phyloP scores from a whole-genome alignment of 805 yeast genomes.

The Candida lessepsii region DNA sequence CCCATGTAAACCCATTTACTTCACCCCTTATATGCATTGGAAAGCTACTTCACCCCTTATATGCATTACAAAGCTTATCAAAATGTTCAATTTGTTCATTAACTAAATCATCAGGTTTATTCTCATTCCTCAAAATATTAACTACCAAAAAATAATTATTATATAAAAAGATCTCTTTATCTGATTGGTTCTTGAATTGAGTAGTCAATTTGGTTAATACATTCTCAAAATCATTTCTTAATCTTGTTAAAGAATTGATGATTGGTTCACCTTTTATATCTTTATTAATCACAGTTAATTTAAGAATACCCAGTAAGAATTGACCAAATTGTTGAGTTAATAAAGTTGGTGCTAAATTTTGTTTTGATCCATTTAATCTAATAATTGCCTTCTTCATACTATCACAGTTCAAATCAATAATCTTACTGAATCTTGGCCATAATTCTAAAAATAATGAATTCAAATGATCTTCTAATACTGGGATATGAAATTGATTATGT shows the following conservation, averaged over 20 bases:
- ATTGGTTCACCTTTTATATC: conserved; percentile 63
- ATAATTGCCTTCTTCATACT: conserved; percentile 49
- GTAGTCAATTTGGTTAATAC: conserved; percentile 68
- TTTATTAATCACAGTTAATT: conserved; percentile 34
- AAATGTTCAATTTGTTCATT: conserved; percentile 41
- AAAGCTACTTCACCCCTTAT: no score
- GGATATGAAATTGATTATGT: conserved; percentile 63
- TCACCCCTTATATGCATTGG: no score
- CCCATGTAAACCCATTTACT: no score
- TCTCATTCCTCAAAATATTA: conserved; percentile 51
- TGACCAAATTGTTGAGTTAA: conserved; percentile 80
- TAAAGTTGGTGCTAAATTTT: conserved; percentile 44
- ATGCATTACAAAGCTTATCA: conserved; percentile 39
- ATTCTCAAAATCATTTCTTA: conserved; percentile 79
- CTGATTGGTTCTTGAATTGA: conserved; percentile 38
- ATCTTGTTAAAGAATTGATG: conserved; percentile 61
- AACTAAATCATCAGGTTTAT: conserved; percentile 23
- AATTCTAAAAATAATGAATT: conserved; percentile 62
- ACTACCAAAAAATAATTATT: conserved; percentile 65
- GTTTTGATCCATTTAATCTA: conserved; percentile 16
- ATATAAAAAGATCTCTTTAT: conserved; percentile 68
- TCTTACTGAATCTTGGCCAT: conserved; percentile 84
- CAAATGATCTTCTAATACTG: conserved; percentile 68
- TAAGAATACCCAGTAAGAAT: conserved; percentile 66
- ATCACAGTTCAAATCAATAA: conserved; percentile 77